Conservation (phyloP, 2,329 filamentous ascomycete species). For the Trichoderma oligosporum region DNA sequence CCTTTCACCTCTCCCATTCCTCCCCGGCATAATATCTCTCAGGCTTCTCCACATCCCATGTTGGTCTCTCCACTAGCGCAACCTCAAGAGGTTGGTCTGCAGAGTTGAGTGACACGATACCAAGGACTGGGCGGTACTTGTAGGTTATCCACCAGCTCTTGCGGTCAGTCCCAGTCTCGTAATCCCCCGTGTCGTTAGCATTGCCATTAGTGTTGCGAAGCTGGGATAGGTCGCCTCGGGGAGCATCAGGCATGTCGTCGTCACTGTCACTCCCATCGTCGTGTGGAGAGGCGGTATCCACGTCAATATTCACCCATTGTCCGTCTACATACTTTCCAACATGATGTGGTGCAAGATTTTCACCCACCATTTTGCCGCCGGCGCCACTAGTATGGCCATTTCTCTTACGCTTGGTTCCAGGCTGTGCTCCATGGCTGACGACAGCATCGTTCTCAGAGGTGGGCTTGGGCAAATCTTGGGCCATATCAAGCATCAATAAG, state of each 20-base stretch:
- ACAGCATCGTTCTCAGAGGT: slow-evolving; percentile 31
- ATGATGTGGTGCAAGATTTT: slow-evolving; percentile 43
- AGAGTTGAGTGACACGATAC: slow-evolving; percentile 50
- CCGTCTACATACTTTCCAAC: slow-evolving; percentile 40
- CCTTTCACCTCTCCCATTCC: slow-evolving; percentile 44
- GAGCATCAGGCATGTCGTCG: slow-evolving; percentile 36
- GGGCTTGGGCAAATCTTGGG: slow-evolving; percentile 57
- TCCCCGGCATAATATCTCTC: slow-evolving; percentile 63
- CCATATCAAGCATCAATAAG: slow-evolving; percentile 88
- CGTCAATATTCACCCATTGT: slow-evolving; percentile 38
- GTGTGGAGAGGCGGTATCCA: slow-evolving; percentile 38
- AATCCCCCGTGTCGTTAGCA: slow-evolving; percentile 23
- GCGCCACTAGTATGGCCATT: slow-evolving; percentile 47
- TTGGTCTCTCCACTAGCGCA: slow-evolving; percentile 80
- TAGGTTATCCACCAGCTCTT: slow-evolving; percentile 72
- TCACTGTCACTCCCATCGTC: slow-evolving; percentile 36
- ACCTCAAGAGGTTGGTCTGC: slow-evolving; percentile 62
- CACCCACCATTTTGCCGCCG: slow-evolving; percentile 49
- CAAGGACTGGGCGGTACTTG: slow-evolving; percentile 92
- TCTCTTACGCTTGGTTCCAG: slow-evolving; percentile 53
- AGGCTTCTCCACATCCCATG: slow-evolving; percentile 76
- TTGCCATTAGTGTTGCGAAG: slow-evolving; percentile 31
- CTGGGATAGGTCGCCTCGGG: slow-evolving; percentile 33
- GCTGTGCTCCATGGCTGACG: slow-evolving; percentile 25
- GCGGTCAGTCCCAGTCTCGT: slow-evolving; percentile 27